A percentile compares a stretch with the other conserved stretches of the same genome.
Evolutionary conservation across 1,284 basidiomycete genomes (phyloP).

Genomic region (Tylopilus microsporus): DNA sequence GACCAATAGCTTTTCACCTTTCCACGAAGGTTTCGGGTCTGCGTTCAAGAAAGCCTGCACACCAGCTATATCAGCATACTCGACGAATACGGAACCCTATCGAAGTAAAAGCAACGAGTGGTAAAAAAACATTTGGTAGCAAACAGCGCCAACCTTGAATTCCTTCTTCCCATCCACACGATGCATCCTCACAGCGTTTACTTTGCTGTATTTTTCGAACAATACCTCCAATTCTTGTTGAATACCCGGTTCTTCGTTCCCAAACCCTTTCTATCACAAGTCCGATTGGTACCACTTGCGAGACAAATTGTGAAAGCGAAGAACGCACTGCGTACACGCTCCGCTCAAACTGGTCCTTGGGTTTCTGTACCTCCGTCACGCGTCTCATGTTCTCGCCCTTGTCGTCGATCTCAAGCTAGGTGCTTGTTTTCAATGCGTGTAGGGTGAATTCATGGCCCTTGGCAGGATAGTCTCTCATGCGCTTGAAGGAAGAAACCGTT

Average conservation of each 20-base stretch:
- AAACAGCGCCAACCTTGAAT: slow-evolving; percentile 64
- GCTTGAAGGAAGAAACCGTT: slow-evolving; percentile 91
- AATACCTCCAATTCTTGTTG: slow-evolving; percentile 80
- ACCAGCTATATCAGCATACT: slow-evolving; percentile 74
- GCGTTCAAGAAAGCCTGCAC: slow-evolving; percentile 75
- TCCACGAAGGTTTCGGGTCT: slow-evolving; percentile 75
- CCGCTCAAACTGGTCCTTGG: slow-evolving; percentile 71
- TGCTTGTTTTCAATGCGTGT: slow-evolving; percentile 58
- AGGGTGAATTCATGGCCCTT: slow-evolving; percentile 65
- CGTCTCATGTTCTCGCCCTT: slow-evolving; percentile 72
- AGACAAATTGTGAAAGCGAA: background rate
- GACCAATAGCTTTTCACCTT: slow-evolving; percentile 68
- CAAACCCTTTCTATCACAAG: slow-evolving; percentile 80
- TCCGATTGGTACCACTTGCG: background rate
- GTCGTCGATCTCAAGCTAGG: slow-evolving; percentile 75
- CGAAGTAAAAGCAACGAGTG: background rate
- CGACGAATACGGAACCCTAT: slow-evolving; percentile 89
- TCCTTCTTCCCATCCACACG: slow-evolving; percentile 65
- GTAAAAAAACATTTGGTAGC: background rate
- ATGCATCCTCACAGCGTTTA: slow-evolving; percentile 86
- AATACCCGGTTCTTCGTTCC: slow-evolving; percentile 64
- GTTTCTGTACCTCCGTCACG: slow-evolving; percentile 64
- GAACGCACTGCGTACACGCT: slow-evolving; percentile 78
- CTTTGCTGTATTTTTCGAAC: slow-evolving; percentile 78
- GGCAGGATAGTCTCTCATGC: slow-evolving; percentile 74